A percentile compares a stretch with the other conserved stretches of the same genome.
Conservation (phyloP, 1,284 basidiomycete genomes). For the Tilletia caries region DNA sequence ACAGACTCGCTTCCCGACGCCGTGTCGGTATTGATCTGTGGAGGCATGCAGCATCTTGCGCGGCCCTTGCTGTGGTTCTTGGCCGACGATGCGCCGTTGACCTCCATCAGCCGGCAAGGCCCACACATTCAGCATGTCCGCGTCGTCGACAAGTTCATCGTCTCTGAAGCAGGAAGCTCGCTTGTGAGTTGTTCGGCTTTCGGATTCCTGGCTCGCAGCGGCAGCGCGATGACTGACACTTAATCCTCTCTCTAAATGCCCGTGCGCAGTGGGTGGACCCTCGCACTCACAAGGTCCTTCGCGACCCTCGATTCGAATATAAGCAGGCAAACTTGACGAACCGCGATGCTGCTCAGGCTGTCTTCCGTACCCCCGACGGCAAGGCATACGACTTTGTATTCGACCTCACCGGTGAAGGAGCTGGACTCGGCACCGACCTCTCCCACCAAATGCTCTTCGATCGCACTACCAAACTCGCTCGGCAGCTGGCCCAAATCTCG, state of each 20-base stretch:
- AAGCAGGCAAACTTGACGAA: constrained; percentile 36
- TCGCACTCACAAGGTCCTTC: constrained; percentile 23
- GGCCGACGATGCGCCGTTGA: constrained; percentile 11
- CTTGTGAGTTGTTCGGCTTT: too few relatives aligned
- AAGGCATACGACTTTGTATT: constrained; percentile 35
- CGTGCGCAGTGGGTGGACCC: constrained; percentile 25
- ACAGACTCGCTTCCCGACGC: background rate
- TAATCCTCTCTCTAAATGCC: too few relatives aligned
- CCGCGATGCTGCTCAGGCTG: constrained; percentile 14
- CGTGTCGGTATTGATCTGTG: constrained; percentile 30
- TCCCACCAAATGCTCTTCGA: constrained; percentile 34
- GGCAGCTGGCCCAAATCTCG: constrained; percentile 26
- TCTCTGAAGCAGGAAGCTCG: constrained; percentile 24
- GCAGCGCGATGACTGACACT: too few relatives aligned
- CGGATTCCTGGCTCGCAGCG: too few relatives aligned
- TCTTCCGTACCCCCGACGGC: constrained; percentile 26
- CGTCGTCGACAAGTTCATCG: constrained; percentile 38
- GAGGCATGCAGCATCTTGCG: constrained; percentile 29
- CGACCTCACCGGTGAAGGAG: constrained; percentile 40
- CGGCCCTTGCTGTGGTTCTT: constrained; percentile 33
- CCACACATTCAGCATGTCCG: constrained; percentile 28
- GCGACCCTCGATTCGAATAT: constrained; percentile 37
- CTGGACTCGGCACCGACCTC: constrained; percentile 18
- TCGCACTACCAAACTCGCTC: constrained; percentile 33
- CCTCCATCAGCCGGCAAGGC: background rate